Evolutionary conservation across 2,329 filamentous ascomycete species (phyloP).

Genomic region (Fonsecaea erecta): DNA sequence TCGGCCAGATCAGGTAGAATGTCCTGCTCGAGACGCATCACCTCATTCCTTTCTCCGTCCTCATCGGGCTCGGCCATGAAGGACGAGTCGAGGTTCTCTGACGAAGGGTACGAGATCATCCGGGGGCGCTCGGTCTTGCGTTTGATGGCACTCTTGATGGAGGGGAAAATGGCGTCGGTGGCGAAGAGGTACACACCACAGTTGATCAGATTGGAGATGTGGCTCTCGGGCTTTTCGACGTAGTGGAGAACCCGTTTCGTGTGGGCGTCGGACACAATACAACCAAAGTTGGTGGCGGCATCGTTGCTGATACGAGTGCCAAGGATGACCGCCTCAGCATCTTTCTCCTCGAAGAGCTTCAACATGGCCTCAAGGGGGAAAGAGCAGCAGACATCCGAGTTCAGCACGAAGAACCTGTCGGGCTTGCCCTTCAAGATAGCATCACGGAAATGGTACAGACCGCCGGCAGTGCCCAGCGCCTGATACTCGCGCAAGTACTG

Average conservation of each 20-base stretch:
- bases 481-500: conserved; percentile 98
- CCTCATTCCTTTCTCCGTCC: conserved; percentile 75
- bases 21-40: conserved; percentile 94
- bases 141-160: conserved; percentile 93
- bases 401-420: conserved; percentile 94
- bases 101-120: conserved; percentile 91
- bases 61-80: conserved; percentile 73
- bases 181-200: conserved; percentile 98
- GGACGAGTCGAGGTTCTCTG: conserved; percentile 82
- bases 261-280: conserved; percentile 92
- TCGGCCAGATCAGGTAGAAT: conserved; percentile 94
- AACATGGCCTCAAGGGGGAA: conserved; percentile 97
- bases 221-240: conserved; percentile 97
- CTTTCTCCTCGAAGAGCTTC: conserved; percentile 88
- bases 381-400: conserved; percentile 98
- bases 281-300: conserved; percentile 93
- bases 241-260: conserved; percentile 97
- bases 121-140: conserved; percentile 89
- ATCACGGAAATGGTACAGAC: conserved; percentile 98
- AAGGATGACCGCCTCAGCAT: conserved; percentile 94
- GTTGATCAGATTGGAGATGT: conserved; percentile 98
- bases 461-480: conserved; percentile 91
- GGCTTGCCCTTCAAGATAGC: conserved; percentile 94
- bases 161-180: conserved; percentile 94
- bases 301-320: conserved; percentile 91